Percentiles rank a stretch among this genome's conserved stretches.
phyloP scores from a whole-genome alignment of 2,329 filamentous ascomycete genomes.

The Lecanicillium sp. region DNA sequence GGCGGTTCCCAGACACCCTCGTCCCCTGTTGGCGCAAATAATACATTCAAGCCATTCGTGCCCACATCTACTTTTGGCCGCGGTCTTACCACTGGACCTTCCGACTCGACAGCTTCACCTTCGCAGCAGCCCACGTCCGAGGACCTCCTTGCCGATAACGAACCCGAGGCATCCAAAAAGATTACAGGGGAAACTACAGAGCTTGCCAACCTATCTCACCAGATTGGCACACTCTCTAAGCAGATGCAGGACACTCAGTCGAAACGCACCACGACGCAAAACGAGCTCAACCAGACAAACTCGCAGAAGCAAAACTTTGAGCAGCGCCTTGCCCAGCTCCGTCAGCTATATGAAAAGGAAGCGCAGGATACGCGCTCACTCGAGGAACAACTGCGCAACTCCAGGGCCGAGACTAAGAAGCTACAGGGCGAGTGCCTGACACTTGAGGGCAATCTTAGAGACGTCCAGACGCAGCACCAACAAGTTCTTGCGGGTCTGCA shows the following conservation, averaged over 20 bases:
- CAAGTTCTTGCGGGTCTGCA: slow-evolving; percentile 68
- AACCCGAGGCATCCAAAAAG: slow-evolving; percentile 81
- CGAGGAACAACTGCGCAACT: slow-evolving; percentile 71
- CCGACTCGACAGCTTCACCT: slow-evolving; percentile 50
- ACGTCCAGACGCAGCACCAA: slow-evolving; percentile 75
- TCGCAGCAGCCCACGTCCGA: slow-evolving; percentile 52
- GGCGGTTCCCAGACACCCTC: slow-evolving; percentile 48
- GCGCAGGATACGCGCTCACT: slow-evolving; percentile 76
- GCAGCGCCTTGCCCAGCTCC: slow-evolving; percentile 75
- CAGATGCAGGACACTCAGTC: slow-evolving; percentile 91
- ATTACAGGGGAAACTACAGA: slow-evolving; percentile 85
- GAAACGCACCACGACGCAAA: slow-evolving; percentile 71
- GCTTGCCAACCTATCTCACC: slow-evolving; percentile 91
- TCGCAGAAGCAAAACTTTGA: slow-evolving; percentile 93
- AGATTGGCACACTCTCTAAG: slow-evolving; percentile 81
- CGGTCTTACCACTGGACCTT: slow-evolving; percentile 67
- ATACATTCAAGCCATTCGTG: slow-evolving; percentile 79
- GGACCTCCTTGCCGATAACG: slow-evolving; percentile 84
- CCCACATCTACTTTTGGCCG: slow-evolving; percentile 91
- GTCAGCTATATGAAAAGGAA: slow-evolving; percentile 87
- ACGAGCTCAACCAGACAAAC: slow-evolving; percentile 71
- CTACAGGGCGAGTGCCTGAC: slow-evolving; percentile 77
- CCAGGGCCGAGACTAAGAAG: slow-evolving; percentile 75
- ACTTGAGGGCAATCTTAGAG: slow-evolving; percentile 72
- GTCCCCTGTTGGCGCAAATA: slow-evolving; percentile 34